Evolutionary conservation across 1,139 yeast species (phyloP), one percentile per base, ranked within the genome.

Genomic region (Keqinozyma sinolaborantium): DNA sequence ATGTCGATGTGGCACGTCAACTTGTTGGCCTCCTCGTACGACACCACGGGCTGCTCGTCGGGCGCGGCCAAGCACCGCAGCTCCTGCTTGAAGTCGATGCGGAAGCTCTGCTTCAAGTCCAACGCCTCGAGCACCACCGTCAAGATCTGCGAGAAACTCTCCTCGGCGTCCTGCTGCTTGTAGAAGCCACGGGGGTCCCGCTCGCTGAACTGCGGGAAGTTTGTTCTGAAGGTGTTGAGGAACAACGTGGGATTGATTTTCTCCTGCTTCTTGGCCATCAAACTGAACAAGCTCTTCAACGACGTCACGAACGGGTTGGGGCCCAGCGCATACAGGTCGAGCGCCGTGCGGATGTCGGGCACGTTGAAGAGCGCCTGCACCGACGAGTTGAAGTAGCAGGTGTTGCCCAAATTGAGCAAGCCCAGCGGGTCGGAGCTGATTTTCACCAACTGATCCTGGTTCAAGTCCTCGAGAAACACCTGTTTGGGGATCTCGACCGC

Each of bases 111-210:
- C 32, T 78, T 77, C 23, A 79, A 42, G 15, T 47, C 70, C 58
- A 50, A 76, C 60, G 51, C 72, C 48, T 33, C 69, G 62, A 76
- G 61, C 40, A 87, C 58, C 21, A 73, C 60, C 28, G 68, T 63
- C 42, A 90, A 60, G 35, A 92, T 71, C 53, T 85, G 94, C 10
- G 96, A 82, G 62, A 80, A 88, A 16, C 94, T 85, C 56, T 92
- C 99, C 61, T 92, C 99, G 0, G 98, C 98, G 66, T 92, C 99
- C 58, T 92, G 99, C 62, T 92, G 98, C 55, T 85, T 88, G 54
- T 74, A 84, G 38, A 73, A 68, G 1, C 97, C 97, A 34, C 68
- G 64, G 30, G 72, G 71, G 31, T 76, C 77, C 42, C 74, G 70
- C 53, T 92, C 97, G 27, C 84, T 86, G 60, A 94, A 92, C 60